These are phyloP conservation scores for Thermomyces lanuginosus DNA, from an alignment of 2,329 filamentous ascomycete species.

Conservation along the genomic window DNA sequence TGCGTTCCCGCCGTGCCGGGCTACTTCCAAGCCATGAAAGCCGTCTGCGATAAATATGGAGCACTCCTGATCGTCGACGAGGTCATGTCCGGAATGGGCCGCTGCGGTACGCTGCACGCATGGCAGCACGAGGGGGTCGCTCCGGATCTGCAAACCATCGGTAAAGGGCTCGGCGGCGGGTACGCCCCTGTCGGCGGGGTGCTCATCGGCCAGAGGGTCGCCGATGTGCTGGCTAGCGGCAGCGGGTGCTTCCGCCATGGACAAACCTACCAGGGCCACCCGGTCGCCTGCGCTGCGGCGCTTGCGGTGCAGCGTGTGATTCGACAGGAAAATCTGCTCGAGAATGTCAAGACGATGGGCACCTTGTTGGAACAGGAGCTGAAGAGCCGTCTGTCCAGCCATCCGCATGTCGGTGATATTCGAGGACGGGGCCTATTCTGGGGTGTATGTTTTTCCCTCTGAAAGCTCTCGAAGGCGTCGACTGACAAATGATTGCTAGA, in stretches of 20 bases:
- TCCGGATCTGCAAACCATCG: conserved; percentile 44
- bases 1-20: conserved; percentile 50
- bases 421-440: conserved; percentile 44
- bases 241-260: conserved; percentile 39
- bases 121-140: conserved; percentile 43
- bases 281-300: conserved; percentile 40
- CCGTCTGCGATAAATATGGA: conserved; percentile 53
- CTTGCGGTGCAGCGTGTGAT: conserved; percentile 48
- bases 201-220: conserved; percentile 35
- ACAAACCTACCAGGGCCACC: conserved; percentile 46
- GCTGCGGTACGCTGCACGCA: conserved; percentile 41
- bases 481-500: conserved; percentile 10
- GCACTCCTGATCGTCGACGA: conserved; percentile 66
- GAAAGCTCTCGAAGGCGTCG: background rate
- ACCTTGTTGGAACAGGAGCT: conserved; percentile 25
- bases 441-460: conserved; percentile 31
- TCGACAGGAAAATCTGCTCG: conserved; percentile 39
- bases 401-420: conserved; percentile 41
- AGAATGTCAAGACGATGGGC: conserved; percentile 43
- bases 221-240: conserved; percentile 32
- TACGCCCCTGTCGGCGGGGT: conserved; percentile 40
- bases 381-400: conserved; percentile 25
- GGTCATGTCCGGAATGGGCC: conserved; percentile 51
- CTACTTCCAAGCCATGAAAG: conserved; percentile 53
- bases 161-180: conserved; percentile 43